These are phyloP conservation scores for Talaromyces sp. DNA, from an alignment of 2,329 filamentous ascomycete genomes.

Conservation along the genomic window DNA sequence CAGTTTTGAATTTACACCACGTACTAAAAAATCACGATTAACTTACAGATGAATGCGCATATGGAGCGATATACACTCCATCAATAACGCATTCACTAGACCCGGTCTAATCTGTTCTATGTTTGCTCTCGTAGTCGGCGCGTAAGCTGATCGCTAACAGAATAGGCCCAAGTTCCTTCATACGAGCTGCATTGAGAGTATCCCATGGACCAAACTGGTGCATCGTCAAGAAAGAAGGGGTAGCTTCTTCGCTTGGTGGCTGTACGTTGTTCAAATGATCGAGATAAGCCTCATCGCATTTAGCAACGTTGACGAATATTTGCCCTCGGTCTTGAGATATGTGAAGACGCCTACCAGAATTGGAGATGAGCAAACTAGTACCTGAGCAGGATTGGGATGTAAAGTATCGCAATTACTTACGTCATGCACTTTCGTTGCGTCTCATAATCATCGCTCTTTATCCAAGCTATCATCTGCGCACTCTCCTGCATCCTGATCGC, in stretches of 20 bases:
- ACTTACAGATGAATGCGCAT: neutral
- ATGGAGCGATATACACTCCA: neutral
- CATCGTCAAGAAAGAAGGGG: neutral
- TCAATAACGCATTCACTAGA: neutral
- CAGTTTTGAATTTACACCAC: neutral
- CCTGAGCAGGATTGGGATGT: neutral
- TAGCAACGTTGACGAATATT: neutral
- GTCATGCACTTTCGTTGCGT: neutral
- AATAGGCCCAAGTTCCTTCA: neutral
- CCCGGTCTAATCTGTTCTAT: neutral
- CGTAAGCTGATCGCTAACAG: neutral
- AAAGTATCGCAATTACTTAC: neutral
- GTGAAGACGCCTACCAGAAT: neutral
- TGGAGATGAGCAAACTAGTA: neutral
- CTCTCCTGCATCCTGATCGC: conserved; percentile 22
- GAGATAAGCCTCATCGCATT: neutral
- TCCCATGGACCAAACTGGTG: neutral
- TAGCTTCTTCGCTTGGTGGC: neutral
- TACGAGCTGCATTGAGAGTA: neutral
- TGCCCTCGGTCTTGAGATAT: neutral
- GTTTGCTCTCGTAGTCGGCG: neutral
- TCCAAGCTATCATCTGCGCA: conserved; percentile 20
- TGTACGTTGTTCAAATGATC: neutral
- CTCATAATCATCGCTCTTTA: conserved; percentile 12
- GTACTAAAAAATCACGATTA: neutral